A percentile compares a stretch with the other conserved stretches of the same genome.
Conservation (phyloP, 148 eudicot genomes). For the Euryodendron excelsum region DNA sequence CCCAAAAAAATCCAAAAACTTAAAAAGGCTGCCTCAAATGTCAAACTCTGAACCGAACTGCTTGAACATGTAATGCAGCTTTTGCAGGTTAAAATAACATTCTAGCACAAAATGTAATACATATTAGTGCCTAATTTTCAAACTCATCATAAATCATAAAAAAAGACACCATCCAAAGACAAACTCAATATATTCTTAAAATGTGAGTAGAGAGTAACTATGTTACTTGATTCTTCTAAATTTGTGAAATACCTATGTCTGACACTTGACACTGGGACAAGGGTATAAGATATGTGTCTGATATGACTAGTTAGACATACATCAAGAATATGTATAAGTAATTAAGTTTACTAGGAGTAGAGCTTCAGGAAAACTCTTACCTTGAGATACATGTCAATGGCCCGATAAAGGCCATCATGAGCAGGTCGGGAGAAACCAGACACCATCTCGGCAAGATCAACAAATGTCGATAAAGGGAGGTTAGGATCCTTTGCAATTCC, state of each 20-base stretch:
- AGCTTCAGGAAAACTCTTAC: slow-evolving; percentile 31
- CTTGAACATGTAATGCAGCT: too few species aligned
- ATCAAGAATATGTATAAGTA: too few species aligned
- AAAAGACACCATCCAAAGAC: slow-evolving; percentile 5
- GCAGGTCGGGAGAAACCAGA: slow-evolving; percentile 65
- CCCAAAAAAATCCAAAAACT: not conserved
- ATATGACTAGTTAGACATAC: too few species aligned
- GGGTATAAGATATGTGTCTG: too few species aligned
- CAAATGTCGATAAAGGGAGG: slow-evolving; percentile 54
- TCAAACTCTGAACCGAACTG: not conserved
- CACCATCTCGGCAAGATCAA: slow-evolving; percentile 72
- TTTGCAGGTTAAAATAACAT: too few species aligned
- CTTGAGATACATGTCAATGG: slow-evolving; percentile 90
- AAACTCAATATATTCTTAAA: slow-evolving; percentile 4
- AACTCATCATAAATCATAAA: not conserved
- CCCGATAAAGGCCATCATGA: slow-evolving; percentile 88
- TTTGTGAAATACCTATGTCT: too few species aligned
- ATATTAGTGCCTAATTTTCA: not conserved
- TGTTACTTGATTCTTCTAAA: too few species aligned
- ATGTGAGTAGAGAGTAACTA: not conserved
- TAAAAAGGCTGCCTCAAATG: not conserved
- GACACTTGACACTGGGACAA: too few species aligned
- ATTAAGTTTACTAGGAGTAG: too few species aligned
- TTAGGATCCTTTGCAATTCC: slow-evolving; percentile 81
- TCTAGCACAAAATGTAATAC: too few species aligned